Evolutionary conservation across 2,329 filamentous ascomycete species (phyloP).

Genomic region (Hypoxylon sp.): DNA sequence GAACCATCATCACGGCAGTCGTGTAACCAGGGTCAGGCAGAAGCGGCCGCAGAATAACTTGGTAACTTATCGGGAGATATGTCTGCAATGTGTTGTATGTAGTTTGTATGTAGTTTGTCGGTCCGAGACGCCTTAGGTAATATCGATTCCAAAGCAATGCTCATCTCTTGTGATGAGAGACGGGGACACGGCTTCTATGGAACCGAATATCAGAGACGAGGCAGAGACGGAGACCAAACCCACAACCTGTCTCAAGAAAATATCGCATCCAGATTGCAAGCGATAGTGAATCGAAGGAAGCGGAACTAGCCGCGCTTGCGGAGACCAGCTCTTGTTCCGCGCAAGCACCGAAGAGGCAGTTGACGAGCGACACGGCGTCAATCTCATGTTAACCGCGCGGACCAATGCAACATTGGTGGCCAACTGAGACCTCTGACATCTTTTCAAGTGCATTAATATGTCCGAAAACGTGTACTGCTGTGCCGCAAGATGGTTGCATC

Average conservation of each 20-base stretch:
- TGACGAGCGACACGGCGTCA: conserved; percentile 26
- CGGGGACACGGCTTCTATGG: conserved; percentile 19
- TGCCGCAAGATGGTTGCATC: conserved; percentile 35
- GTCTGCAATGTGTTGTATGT: no score
- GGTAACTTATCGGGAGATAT: not conserved
- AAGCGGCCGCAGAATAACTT: not conserved
- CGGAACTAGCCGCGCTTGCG: conserved; percentile 5
- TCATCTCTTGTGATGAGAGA: conserved; percentile 5
- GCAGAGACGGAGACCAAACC: conserved; percentile 10
- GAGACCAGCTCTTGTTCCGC: conserved; percentile 7
- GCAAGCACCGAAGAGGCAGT: not conserved
- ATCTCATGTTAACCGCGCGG: conserved; percentile 30
- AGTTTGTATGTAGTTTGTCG: no score
- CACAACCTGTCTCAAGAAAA: conserved; percentile 15
- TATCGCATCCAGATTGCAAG: conserved; percentile 4
- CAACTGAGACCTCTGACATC: conserved; percentile 1
- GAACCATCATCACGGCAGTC: conserved; percentile 5
- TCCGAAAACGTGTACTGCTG: conserved; percentile 11
- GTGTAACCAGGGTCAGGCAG: conserved; percentile 27
- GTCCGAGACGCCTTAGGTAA: no score
- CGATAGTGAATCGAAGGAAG: not conserved
- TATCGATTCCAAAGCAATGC: conserved; percentile 4
- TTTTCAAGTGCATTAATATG: conserved; percentile 11
- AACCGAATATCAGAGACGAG: conserved; percentile 22
- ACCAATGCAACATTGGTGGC: conserved; percentile 30